Percentiles rank a stretch among this genome's conserved stretches.
Evolutionary conservation across 2,329 filamentous ascomycete genomes (phyloP).

Genomic region (Botrytis paeoniae): DNA sequence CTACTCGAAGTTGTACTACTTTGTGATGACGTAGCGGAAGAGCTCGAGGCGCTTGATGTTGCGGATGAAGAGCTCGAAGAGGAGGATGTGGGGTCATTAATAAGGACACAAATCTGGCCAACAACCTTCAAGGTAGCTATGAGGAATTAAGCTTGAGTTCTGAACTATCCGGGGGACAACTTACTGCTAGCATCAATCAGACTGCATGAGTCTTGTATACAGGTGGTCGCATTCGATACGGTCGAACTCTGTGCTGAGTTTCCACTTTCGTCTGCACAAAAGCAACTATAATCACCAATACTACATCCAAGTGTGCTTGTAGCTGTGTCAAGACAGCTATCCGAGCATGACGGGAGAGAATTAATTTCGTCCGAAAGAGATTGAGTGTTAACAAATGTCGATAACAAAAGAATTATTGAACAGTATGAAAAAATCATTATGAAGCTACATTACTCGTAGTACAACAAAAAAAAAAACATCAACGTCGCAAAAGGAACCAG

Average conservation of each 20-base stretch:
- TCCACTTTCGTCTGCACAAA: constrained; percentile 4
- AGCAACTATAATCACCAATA: constrained; percentile 10
- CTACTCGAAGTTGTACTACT: constrained; percentile 9
- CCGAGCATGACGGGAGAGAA: constrained; percentile 16
- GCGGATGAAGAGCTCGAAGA: constrained; percentile 2
- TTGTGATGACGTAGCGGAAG: neutral
- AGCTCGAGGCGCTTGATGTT: constrained; percentile 12
- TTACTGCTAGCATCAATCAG: constrained; percentile 13
- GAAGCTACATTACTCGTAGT: neutral
- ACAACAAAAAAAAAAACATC: constrained; percentile 2
- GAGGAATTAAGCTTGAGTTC: constrained; percentile 1
- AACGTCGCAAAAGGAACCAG: neutral
- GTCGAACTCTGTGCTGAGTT: neutral
- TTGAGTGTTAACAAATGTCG: neutral
- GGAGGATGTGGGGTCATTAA: constrained; percentile 14
- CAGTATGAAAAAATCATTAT: constrained; percentile 12
- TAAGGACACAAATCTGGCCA: constrained; percentile 17
- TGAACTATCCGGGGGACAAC: neutral
- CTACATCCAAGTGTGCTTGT: constrained; percentile 8
- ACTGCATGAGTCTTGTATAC: constrained; percentile 20
- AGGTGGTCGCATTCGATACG: constrained; percentile 14
- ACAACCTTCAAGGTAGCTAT: constrained; percentile 19
- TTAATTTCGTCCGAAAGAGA: constrained; percentile 10
- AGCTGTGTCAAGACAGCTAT: constrained; percentile 6
- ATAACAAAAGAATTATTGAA: constrained; percentile 5